These are phyloP conservation scores for Calonectria crousiana DNA, from an alignment of 2,329 filamentous ascomycete genomes.

Conservation along the genomic window DNA sequence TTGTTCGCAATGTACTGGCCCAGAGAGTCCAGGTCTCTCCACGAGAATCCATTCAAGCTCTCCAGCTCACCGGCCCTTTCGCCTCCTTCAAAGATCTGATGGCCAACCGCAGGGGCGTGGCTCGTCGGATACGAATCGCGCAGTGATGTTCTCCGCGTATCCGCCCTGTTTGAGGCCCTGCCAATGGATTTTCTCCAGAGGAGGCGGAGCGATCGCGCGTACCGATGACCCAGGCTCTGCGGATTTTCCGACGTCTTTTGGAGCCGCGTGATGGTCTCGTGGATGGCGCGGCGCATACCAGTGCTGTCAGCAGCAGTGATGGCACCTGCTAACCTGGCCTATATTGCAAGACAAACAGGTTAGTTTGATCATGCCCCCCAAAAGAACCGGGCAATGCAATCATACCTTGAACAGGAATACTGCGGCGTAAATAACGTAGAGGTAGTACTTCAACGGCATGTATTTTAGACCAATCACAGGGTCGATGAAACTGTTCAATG, in stretches of 20 bases:
- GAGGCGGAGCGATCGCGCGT: constrained; percentile 70
- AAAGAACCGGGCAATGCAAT: neutral
- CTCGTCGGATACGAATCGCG: neutral
- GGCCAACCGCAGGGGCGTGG: neutral
- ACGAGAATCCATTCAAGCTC: constrained; percentile 69
- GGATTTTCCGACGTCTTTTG: constrained; percentile 68
- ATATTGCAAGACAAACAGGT: neutral
- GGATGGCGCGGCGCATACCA: constrained; percentile 69
- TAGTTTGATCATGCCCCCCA: neutral
- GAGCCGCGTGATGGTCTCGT: constrained; percentile 69
- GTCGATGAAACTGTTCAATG: constrained; percentile 70
- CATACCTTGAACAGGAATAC: constrained; percentile 74
- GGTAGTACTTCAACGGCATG: constrained; percentile 73
- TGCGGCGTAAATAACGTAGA: constrained; percentile 73
- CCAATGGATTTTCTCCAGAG: constrained; percentile 63
- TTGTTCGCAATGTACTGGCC: constrained; percentile 62
- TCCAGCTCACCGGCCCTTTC: constrained; percentile 52
- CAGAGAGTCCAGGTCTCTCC: constrained; percentile 71
- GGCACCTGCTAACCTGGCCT: constrained; percentile 70
- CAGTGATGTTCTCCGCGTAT: constrained; percentile 9
- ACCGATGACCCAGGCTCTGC: constrained; percentile 71
- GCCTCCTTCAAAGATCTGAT: neutral
- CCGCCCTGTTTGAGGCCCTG: constrained; percentile 6
- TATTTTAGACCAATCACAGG: constrained; percentile 70
- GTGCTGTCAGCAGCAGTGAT: constrained; percentile 66